These are phyloP conservation scores for Fusarium sp. DNA, from an alignment of 2,329 filamentous ascomycete species.

Conservation along the genomic window DNA sequence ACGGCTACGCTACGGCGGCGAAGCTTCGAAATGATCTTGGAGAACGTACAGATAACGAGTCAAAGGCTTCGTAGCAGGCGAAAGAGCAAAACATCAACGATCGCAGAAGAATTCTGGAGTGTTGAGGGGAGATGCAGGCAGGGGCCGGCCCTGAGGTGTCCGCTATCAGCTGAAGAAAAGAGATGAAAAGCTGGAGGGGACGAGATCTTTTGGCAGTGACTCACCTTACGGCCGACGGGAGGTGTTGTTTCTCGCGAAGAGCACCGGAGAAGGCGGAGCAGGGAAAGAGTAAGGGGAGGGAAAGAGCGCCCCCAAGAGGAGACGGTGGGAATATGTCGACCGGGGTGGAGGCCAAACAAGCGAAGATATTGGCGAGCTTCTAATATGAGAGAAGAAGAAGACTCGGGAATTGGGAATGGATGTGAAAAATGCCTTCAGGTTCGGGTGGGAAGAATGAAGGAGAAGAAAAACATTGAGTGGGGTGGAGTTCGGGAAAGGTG, in stretches of 20 bases:
- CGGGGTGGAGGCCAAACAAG: neutral
- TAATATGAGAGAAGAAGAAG: conserved; percentile 6
- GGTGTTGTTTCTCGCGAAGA: neutral
- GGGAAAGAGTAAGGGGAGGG: neutral
- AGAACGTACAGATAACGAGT: neutral
- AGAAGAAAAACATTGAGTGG: neutral
- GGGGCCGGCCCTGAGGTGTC: neutral
- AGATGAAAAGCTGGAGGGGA: neutral
- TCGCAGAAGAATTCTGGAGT: neutral
- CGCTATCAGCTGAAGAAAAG: neutral
- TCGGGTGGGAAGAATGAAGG: neutral
- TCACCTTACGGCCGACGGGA: too few relatives aligned
- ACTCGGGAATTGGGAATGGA: neutral
- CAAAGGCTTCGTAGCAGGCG: neutral
- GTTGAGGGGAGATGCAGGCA: neutral
- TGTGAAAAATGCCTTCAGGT: neutral
- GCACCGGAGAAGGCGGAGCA: neutral
- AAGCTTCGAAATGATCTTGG: neutral
- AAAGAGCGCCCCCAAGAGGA: neutral
- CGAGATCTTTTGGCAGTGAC: neutral
- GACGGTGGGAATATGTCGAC: neutral
- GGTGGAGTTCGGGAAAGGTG: neutral
- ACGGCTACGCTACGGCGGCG: neutral
- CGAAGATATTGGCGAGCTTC: neutral
- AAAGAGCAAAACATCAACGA: neutral